A percentile compares a stretch with the other conserved stretches of the same genome.
These are phyloP conservation scores for Pleurotus djamor DNA, from an alignment of 768 basidiomycete genomes.

Conservation along the genomic window DNA sequence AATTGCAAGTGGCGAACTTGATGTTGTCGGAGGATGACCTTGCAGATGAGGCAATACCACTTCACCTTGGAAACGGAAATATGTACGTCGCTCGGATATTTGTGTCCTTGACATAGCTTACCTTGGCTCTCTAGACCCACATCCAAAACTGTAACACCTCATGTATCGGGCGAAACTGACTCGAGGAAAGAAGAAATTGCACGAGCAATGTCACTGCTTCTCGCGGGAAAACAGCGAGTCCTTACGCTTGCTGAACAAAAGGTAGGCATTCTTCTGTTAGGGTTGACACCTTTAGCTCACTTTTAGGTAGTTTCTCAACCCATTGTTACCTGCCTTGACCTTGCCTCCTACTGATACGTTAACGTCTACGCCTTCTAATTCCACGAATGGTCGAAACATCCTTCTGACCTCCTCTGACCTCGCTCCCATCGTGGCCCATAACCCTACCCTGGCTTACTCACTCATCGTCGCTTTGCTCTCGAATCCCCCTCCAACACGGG, in stretches of 20 bases:
- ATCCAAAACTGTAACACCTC: not conserved
- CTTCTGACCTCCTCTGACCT: constrained; percentile 71
- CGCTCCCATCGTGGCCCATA: constrained; percentile 61
- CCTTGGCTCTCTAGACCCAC: not conserved
- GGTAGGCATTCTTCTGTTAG: constrained; percentile 31
- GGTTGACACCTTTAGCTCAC: not conserved
- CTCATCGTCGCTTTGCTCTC: constrained; percentile 60
- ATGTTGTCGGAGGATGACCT: constrained; percentile 55
- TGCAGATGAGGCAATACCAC: not conserved
- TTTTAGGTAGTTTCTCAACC: constrained; percentile 44
- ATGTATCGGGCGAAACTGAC: constrained; percentile 26
- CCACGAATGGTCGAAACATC: constrained; percentile 16
- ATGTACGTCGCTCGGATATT: constrained; percentile 29
- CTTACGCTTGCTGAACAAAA: constrained; percentile 77
- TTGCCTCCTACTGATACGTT: constrained; percentile 23
- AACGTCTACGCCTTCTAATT: constrained; percentile 21
- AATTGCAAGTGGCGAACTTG: constrained; percentile 72
- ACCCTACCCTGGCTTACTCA: constrained; percentile 69
- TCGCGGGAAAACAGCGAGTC: constrained; percentile 69
- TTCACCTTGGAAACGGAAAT: constrained; percentile 32
- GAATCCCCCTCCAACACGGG: constrained; percentile 20
- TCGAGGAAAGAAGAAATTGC: constrained; percentile 54
- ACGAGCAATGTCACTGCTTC: constrained; percentile 65
- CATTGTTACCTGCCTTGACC: constrained; percentile 44
- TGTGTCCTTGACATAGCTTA: not conserved